Conservation (phyloP, 148 eudicot genomes). For the Camellia granthamiana region DNA sequence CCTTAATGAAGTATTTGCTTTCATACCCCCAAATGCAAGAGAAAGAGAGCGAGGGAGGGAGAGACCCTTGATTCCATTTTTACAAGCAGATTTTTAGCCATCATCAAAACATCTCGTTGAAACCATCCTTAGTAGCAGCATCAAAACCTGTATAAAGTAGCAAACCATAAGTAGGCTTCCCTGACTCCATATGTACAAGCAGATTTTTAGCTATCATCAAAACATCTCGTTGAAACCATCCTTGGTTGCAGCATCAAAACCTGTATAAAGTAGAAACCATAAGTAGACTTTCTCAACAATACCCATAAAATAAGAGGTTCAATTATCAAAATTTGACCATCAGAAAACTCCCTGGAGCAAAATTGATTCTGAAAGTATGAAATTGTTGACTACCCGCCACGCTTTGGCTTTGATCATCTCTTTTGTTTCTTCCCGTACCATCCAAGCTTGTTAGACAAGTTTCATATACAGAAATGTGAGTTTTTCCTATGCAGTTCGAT, state of each 20-base stretch:
- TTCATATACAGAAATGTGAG: neutral
- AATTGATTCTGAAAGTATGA: neutral
- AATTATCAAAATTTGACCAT: neutral
- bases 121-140: neutral
- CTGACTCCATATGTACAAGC: neutral
- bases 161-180: neutral
- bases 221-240: neutral
- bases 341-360: neutral
- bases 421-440: neutral
- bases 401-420: neutral
- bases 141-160: neutral
- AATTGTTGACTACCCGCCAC: neutral
- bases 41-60: neutral
- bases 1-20: neutral
- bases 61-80: neutral
- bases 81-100: neutral
- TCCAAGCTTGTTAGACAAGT: neutral
- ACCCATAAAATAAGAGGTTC: neutral
- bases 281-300: neutral
- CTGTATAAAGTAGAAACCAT: neutral
- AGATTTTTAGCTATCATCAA: neutral
- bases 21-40: neutral
- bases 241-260: neutral
- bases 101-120: neutral
- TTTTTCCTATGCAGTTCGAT: constrained; percentile 61